Percentiles rank a stretch among this genome's conserved stretches.
Conservation (phyloP, 2,329 filamentous ascomycete genomes). For the Cordyceps cicadae region DNA sequence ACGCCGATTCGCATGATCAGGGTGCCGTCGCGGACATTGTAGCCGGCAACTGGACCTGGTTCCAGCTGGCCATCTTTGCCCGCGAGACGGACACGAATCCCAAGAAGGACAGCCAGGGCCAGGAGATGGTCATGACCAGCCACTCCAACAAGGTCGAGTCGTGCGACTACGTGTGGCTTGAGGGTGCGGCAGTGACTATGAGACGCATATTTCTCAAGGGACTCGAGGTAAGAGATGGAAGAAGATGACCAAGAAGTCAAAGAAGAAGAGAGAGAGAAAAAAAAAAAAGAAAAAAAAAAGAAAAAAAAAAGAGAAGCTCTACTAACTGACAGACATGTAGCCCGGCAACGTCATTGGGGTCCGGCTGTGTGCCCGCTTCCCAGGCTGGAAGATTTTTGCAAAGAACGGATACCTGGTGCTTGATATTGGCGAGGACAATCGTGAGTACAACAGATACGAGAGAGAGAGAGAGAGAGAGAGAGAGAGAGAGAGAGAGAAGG, state of each 20-base stretch:
- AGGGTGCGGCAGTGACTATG: constrained; percentile 3
- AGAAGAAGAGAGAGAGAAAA: too few species aligned
- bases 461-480: too few species aligned
- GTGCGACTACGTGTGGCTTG: constrained; percentile 7
- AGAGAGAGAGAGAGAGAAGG: too few species aligned
- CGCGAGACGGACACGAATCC: not conserved
- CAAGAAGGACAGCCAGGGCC: not conserved
- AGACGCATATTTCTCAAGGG: constrained; percentile 3
- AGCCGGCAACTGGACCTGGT: constrained; percentile 14
- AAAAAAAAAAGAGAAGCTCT: too few species aligned
- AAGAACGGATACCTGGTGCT: constrained; percentile 8
- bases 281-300: too few species aligned
- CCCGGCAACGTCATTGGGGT: constrained; percentile 12
- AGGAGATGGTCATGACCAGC: constrained; percentile 5
- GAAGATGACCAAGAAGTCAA: too few species aligned
- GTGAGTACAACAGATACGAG: not conserved
- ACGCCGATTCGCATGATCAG: constrained; percentile 14
- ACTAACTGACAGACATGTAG: not conserved
- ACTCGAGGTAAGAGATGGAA: constrained; percentile 6
- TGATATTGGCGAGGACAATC: constrained; percentile 9
- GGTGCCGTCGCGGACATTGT: not conserved
- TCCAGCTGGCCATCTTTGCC: constrained; percentile 11
- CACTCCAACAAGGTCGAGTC: constrained; percentile 1
- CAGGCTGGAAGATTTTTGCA: constrained; percentile 6
- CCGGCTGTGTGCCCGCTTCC: constrained; percentile 12